Conservation (phyloP, 306 rosid species). For the Castanea sativa region DNA sequence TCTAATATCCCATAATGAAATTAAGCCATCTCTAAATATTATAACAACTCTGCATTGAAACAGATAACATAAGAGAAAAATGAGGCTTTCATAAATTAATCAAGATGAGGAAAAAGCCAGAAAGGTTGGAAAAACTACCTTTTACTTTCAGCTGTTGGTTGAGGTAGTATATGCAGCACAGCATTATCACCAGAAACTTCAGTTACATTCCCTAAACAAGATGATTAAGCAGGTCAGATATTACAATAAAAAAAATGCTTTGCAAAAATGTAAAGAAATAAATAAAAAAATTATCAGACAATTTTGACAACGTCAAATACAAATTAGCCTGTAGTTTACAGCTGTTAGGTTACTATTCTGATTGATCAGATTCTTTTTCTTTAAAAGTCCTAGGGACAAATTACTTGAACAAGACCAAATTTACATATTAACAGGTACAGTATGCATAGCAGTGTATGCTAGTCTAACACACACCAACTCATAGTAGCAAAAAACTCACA, state of each 20-base stretch:
- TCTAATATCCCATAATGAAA: slow-evolving; percentile 64
- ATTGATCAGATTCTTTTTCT: not conserved
- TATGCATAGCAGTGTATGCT: too few relatives aligned
- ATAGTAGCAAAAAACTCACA: not conserved
- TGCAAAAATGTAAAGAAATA: not conserved
- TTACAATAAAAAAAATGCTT: not conserved
- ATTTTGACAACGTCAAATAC: not conserved
- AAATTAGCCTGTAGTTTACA: not conserved
- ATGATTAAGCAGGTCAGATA: slow-evolving; percentile 18
- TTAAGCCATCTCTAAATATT: slow-evolving; percentile 60
- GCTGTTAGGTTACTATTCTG: not conserved
- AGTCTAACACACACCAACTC: too few relatives aligned
- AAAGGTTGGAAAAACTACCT: slow-evolving; percentile 49
- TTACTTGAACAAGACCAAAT: not conserved
- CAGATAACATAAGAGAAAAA: slow-evolving; percentile 11
- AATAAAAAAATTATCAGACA: not conserved
- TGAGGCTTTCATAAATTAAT: not conserved
- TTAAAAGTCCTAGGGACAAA: not conserved
- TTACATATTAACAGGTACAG: too few relatives aligned
- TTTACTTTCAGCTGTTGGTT: slow-evolving; percentile 72
- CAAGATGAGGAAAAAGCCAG: not conserved
- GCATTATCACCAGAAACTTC: slow-evolving; percentile 43
- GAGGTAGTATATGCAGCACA: slow-evolving; percentile 64
- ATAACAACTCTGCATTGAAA: slow-evolving; percentile 62
- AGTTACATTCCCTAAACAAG: slow-evolving; percentile 49